Base-by-base conservation (phyloP, 768 basidiomycete species). In the Kondoa subrosea region DNA sequence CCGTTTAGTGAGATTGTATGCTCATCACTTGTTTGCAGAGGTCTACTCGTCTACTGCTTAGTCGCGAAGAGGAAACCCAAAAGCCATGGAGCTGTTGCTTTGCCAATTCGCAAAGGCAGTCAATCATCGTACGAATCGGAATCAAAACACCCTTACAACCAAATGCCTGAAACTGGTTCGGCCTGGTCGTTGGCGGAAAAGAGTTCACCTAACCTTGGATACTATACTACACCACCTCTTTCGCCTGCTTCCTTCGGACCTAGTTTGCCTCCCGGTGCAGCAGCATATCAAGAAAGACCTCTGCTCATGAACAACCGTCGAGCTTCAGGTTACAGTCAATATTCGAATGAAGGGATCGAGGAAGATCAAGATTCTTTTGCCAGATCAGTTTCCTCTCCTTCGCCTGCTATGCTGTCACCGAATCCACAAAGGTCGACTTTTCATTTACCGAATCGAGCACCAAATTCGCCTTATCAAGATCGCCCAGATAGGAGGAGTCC, bases 31-130 rank as follows among this genome's bases (percentile, higher is more conserved):
- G 12, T 3, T 32, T 16, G 8, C 61, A 63, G 61, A 3, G 61
- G 29, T 27, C 61, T 63, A 8, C 61, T 63, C 17, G 61, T 16
- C 30, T 63, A 3, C 61, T 63, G 61, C 58, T 27, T 60, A 27
- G 30, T 27, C 29, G 8, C n/a, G 29, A 31, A 60, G 58, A 60
- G 14, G 58, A 33, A 63, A 31, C 29, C 16, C 30, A 27, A 63
- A 12, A 12, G 3, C 17, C 16, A n/a, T 21, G 16, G 29, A 63
- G 17, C 29, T 16, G 61, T 16, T 32, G 15, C n/a, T 33, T 32
- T 33, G 3, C 61, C 16, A 63, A 27, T 31, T 27, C 29, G 3
- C 58, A 15, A 56, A 25, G 27, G 3, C 12, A 27, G 61, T 15
- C 61, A 27, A 32, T 32, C 61, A 63, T 27, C 61, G 14, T 32